Evolutionary conservation across 2,329 filamentous ascomycete species (phyloP).

Genomic region (Sporothrix mexicana): DNA sequence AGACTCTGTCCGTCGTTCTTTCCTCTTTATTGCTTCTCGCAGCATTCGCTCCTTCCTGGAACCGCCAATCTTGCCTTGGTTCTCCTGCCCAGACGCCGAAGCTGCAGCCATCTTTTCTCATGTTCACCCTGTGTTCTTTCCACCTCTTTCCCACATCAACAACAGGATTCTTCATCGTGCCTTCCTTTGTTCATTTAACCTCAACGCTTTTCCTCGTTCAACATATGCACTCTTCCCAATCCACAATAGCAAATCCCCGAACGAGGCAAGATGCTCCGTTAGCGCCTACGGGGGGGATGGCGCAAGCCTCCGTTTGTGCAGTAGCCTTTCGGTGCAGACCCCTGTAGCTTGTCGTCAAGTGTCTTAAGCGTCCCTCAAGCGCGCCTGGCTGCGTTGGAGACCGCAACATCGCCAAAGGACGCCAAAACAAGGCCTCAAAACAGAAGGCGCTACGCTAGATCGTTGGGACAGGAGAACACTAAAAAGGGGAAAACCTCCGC

Average conservation of each 20-base stretch:
- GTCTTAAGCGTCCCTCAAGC: not conserved
- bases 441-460: conserved; percentile 19
- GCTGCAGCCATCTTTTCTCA: not conserved
- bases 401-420: not conserved
- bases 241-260: conserved; percentile 7
- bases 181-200: not conserved
- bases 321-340: conserved; percentile 3
- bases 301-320: conserved; percentile 25
- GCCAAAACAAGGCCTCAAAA: not conserved
- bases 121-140: not conserved
- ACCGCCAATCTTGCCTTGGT: not conserved
- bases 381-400: no score
- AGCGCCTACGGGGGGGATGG: not conserved
- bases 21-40: not conserved
- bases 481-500: conserved; percentile 26
- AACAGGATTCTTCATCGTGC: not conserved
- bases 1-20: not conserved
- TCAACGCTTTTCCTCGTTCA: not conserved
- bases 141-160: not conserved
- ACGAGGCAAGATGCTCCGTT: conserved; percentile 26
- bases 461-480: conserved; percentile 8
- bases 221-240: conserved; percentile 15
- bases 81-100: not conserved
- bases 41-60: not conserved
- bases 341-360: not conserved